These are phyloP conservation scores for Gymnopus androsaceus DNA, from an alignment of 1,284 basidiomycete species.

Conservation along the genomic window DNA sequence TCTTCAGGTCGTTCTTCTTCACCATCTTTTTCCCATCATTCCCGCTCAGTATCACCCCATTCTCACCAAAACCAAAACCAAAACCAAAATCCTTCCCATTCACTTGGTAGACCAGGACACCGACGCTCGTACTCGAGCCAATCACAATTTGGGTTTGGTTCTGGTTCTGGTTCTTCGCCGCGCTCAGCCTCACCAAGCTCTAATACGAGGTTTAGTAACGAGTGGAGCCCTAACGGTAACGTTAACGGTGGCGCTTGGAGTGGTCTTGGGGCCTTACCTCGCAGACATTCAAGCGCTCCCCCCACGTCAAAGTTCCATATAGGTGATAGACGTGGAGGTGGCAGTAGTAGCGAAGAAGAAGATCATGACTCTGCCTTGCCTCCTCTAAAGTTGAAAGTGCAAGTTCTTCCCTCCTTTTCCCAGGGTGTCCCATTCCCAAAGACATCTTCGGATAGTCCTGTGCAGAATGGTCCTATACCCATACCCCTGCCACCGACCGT, in stretches of 20 bases:
- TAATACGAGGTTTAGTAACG: constrained; percentile 38
- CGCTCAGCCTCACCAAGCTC: not conserved
- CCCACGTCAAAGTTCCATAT: constrained; percentile 10
- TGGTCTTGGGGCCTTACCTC: constrained; percentile 53
- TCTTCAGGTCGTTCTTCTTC: constrained; percentile 17
- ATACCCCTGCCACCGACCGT: not conserved
- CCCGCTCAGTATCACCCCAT: constrained; percentile 8
- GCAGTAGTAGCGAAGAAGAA: constrained; percentile 12
- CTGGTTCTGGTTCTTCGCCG: not conserved
- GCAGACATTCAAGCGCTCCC: constrained; percentile 27
- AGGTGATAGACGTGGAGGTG: constrained; percentile 38
- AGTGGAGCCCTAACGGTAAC: constrained; percentile 28
- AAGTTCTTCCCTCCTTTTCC: constrained; percentile 9
- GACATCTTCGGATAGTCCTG: constrained; percentile 26
- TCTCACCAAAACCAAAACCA: not conserved
- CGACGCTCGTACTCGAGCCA: constrained; percentile 34
- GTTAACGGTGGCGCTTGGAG: constrained; percentile 53
- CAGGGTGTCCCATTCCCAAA: constrained; percentile 37
- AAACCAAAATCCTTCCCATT: constrained; percentile 27
- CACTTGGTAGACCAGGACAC: constrained; percentile 37
- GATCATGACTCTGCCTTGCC: not conserved
- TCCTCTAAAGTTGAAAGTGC: constrained; percentile 19
- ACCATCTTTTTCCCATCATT: not conserved
- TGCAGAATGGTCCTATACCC: constrained; percentile 26
- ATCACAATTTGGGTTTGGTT: not conserved